Evolutionary conservation across 1,284 basidiomycete genomes (phyloP).

Genomic region (Baeospora myosura): DNA sequence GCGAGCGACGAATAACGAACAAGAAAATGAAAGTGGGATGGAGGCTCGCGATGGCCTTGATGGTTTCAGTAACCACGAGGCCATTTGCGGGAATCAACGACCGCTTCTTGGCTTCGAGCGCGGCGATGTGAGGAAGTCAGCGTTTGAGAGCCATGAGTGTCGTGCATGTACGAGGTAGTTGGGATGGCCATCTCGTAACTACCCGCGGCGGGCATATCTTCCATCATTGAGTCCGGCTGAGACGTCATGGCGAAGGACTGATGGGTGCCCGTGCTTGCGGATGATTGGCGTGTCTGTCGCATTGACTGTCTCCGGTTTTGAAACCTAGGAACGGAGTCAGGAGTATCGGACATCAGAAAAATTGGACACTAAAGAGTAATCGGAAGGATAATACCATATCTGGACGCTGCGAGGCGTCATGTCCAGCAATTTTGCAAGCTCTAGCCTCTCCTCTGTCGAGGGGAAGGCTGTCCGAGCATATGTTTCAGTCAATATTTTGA

Average conservation of each 20-base stretch:
- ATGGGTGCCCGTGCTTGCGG: constrained; percentile 39
- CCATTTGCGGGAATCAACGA: constrained; percentile 41
- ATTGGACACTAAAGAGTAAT: no score
- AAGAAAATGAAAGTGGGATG: constrained; percentile 1
- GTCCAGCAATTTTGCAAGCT: constrained; percentile 65
- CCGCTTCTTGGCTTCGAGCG: constrained; percentile 20
- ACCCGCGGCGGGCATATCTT: constrained; percentile 25
- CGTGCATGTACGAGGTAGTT: constrained; percentile 34
- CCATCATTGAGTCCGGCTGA: constrained; percentile 31
- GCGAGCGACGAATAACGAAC: constrained; percentile 1
- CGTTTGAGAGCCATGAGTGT: constrained; percentile 21
- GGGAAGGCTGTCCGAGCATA: constrained; percentile 77
- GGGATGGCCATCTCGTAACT: constrained; percentile 29
- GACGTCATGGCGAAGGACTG: constrained; percentile 44
- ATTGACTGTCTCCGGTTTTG: constrained; percentile 79
- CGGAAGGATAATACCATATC: constrained; percentile 55
- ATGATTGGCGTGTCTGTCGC: constrained; percentile 66
- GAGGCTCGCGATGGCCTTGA: neutral
- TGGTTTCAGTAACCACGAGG: constrained; percentile 10
- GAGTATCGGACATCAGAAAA: constrained; percentile 13
- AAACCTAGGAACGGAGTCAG: constrained; percentile 46
- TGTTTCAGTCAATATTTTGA: constrained; percentile 72
- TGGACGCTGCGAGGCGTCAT: constrained; percentile 81
- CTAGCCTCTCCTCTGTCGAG: constrained; percentile 74
- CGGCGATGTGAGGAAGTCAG: constrained; percentile 27